phyloP scores from a whole-genome alignment of 2,329 filamentous ascomycete species.

The Aspergillus sp. region DNA sequence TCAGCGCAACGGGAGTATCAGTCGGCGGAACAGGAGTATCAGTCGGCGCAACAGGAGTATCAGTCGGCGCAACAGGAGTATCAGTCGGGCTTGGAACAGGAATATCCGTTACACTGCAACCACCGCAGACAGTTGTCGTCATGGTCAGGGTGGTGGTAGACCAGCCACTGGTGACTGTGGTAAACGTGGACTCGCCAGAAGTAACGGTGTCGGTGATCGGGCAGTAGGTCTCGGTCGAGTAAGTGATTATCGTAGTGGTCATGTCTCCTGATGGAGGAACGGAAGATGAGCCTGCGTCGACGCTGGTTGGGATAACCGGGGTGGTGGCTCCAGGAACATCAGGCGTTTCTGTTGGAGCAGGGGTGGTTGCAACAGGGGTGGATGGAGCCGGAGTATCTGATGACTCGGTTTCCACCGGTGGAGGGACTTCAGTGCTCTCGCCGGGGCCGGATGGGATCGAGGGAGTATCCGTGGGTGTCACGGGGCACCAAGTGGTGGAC shows the following conservation, averaged over 20 bases:
- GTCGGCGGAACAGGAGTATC: neutral
- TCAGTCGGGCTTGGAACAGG: neutral
- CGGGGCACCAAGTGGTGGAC: constrained; percentile 61
- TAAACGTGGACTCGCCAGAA: constrained; percentile 10
- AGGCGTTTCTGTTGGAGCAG: constrained; percentile 14
- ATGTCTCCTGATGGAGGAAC: constrained; percentile 4
- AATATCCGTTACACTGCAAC: constrained; percentile 1
- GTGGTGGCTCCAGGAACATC: constrained; percentile 3
- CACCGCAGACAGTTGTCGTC: constrained; percentile 9
- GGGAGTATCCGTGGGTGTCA: constrained; percentile 26
- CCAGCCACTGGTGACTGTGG: constrained; percentile 3
- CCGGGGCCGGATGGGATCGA: neutral
- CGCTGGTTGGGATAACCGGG: constrained; percentile 1
- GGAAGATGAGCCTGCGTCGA: constrained; percentile 4
- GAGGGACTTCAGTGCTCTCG: constrained; percentile 9
- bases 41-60: neutral
- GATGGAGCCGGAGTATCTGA: constrained; percentile 18
- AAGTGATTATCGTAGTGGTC: constrained; percentile 18
- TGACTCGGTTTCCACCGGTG: constrained; percentile 8
- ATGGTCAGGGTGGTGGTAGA: constrained; percentile 11
- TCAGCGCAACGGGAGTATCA: neutral
- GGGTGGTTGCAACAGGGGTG: constrained; percentile 6
- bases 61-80: neutral
- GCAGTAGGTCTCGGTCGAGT: constrained; percentile 12
- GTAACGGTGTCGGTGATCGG: constrained; percentile 13